Base-by-base conservation (phyloP, 306 rosid genomes). In the Prunus dulcis region DNA sequence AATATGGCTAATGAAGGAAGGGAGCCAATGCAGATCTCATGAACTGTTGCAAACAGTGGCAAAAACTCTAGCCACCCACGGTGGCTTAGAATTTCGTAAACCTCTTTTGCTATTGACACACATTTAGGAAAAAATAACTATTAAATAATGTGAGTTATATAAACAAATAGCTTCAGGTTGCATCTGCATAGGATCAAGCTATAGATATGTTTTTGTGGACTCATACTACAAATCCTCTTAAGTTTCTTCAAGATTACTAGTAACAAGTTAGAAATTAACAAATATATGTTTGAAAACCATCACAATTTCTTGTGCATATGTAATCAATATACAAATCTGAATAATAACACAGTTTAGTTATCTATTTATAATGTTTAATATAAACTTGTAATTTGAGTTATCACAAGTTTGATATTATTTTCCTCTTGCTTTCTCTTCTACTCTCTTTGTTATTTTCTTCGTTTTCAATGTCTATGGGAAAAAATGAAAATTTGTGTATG, bases 1-100 rank as follows among this genome's bases (percentile, higher is more conserved):
- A 91, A 96, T 67, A 95, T 90, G 81, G 99, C 92, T n/a, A 93
- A 80, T 18, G 99, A 98, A 34, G 96, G 96, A 69, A 92, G 90
- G 67, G 69, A 88, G 55, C 99, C 96, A 0, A 61, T 78, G 91
- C 91, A 80, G 78, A 95, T 92, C 87, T 81, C 88, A n/a, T 95
- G 89, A 71, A 95, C 99, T 34, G 90, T 71, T 81, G 90, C 82
- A 76, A 92, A 91, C 45, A 92, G 88, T 6, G 98, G 99, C 79
- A 95, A 95, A 78, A 79, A 67, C 69, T 87, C 90, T 62, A 91
- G 83, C 93, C 97, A 95, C 68, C 96, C 97, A 9, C 91, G 97
- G 82, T 90, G 86, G 12, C 75, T 78, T 61, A 95, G 72, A 81
- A 95, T 96, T 87, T 89, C 99, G 49, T 91, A 82, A 38, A 95